Evolutionary conservation across 140 eudicot genomes (phyloP).

Genomic region (Cichorium intybus): DNA sequence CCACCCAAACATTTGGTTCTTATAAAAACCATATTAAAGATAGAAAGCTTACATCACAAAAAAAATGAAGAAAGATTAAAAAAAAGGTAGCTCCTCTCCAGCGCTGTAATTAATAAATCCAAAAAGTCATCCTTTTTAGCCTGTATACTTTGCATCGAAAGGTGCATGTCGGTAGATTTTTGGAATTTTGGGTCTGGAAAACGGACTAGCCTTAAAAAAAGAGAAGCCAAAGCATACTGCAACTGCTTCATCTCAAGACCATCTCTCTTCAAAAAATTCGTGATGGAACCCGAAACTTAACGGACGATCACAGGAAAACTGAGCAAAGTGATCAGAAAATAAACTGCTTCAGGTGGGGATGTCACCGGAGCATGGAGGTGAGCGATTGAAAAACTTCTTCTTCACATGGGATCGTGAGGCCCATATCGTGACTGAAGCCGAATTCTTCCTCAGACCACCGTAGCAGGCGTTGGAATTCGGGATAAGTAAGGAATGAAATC

Average conservation of each 20-base stretch:
- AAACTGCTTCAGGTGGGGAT: neutral
- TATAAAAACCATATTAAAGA: neutral
- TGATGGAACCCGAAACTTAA: neutral
- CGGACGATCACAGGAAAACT: neutral
- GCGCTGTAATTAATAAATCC: neutral
- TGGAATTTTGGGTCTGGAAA: neutral
- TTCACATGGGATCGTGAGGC: slow-evolving; percentile 67
- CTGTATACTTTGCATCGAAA: neutral
- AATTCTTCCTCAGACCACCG: slow-evolving; percentile 62
- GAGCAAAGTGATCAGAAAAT: neutral
- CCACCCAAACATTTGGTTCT: slow-evolving; percentile 1
- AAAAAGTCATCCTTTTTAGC: neutral
- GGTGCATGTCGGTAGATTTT: neutral
- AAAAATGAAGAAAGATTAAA: neutral
- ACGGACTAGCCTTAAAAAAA: slow-evolving; percentile 5
- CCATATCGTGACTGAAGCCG: slow-evolving; percentile 61
- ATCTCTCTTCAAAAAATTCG: slow-evolving; percentile 7
- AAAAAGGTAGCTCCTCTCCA: neutral
- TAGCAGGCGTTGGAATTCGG: slow-evolving; percentile 59
- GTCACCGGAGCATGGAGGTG: slow-evolving; percentile 40
- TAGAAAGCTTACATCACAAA: neutral
- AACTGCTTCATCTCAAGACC: neutral
- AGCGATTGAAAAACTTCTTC: slow-evolving; percentile 53
- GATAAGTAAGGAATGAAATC: slow-evolving; percentile 44
- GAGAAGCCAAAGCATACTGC: neutral